These are phyloP conservation scores for Tylopilus vinaceipallidus DNA, from an alignment of 768 basidiomycete genomes.

Conservation along the genomic window DNA sequence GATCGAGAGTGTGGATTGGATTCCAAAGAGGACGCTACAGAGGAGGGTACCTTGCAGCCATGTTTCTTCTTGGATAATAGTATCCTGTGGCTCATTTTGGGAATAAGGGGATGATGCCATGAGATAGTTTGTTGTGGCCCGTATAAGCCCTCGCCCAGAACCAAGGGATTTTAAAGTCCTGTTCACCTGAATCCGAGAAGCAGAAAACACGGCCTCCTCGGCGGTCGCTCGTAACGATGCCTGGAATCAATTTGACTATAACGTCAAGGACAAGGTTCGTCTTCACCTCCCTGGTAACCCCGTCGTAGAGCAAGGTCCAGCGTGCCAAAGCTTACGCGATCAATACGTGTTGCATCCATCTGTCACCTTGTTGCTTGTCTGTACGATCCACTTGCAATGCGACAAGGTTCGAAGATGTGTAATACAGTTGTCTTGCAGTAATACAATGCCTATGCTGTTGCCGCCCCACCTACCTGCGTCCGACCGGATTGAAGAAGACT, in stretches of 20 bases:
- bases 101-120: background rate
- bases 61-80: constrained; percentile 9
- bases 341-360: background rate
- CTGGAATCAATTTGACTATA: background rate
- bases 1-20: constrained; percentile 2
- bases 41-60: constrained; percentile 13
- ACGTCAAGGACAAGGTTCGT: background rate
- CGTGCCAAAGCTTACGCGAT: too few species aligned
- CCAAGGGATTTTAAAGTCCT: background rate
- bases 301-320: background rate
- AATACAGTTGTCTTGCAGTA: too few species aligned
- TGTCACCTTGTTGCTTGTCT: background rate
- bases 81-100: background rate
- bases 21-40: constrained; percentile 13
- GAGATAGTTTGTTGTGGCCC: background rate
- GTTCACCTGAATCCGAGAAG: background rate
- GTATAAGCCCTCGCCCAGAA: background rate
- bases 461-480: too few species aligned
- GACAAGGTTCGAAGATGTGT: background rate
- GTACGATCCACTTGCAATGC: background rate
- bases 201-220: background rate
- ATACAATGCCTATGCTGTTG: too few species aligned
- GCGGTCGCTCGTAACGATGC: background rate
- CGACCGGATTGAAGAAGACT: too few species aligned
- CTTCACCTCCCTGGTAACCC: background rate